Conservation (phyloP, 164 flowering plant genomes). For the Stephania cephalantha region DNA sequence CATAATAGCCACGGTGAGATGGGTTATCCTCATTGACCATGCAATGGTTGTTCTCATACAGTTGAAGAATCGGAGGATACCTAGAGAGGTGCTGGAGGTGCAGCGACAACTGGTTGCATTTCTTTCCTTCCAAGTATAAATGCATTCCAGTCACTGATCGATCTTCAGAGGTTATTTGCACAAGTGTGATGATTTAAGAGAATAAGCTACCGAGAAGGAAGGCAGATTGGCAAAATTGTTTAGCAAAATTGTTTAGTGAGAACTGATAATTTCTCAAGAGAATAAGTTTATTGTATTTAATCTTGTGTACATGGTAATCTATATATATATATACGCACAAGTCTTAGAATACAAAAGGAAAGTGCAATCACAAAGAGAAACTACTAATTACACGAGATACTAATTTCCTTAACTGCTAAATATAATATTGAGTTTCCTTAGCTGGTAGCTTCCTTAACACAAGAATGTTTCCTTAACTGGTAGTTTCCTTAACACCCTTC, state of each 20-base stretch:
- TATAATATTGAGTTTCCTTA: no score
- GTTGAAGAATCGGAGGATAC: constrained; percentile 51
- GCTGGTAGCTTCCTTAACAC: no score
- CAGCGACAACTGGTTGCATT: constrained; percentile 66
- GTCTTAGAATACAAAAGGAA: no score
- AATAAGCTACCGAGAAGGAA: background rate
- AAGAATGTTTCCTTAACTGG: no score
- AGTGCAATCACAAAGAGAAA: no score
- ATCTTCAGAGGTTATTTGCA: constrained; percentile 66
- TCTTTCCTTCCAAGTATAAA: constrained; percentile 78
- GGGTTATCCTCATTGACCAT: constrained; percentile 34
- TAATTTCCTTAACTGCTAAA: no score
- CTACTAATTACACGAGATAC: no score
- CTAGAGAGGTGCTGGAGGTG: constrained; percentile 85
- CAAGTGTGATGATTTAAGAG: background rate
- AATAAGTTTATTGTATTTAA: no score
- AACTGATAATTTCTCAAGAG: background rate
- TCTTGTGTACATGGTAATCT: no score
- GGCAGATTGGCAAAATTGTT: no score
- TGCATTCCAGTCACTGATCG: constrained; percentile 85
- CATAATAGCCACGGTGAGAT: constrained; percentile 44
- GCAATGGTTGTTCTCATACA: constrained; percentile 41
- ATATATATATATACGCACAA: no score
- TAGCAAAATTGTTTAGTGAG: background rate
- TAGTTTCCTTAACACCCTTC: no score